Evolutionary conservation across 2,329 filamentous ascomycete species (phyloP), one percentile per base, ranked within the genome.

Genomic region (Hypoxylon sp.): DNA sequence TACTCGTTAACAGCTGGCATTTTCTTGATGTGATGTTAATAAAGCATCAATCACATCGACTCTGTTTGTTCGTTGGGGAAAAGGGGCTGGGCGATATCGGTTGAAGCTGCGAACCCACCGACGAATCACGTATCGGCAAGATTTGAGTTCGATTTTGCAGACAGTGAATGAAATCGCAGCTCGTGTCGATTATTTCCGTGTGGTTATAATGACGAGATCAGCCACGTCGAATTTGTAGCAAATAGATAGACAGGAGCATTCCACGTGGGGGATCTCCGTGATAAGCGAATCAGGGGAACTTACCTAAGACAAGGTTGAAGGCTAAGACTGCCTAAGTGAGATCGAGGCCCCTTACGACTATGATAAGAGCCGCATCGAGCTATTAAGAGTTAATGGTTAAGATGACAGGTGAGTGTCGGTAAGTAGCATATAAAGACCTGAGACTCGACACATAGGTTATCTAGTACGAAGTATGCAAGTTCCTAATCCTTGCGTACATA

Each of bases 191-290:
- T 26, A 26, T 26, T 53, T 58, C 56, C 8, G 50, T 61, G 47
- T 60, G 50, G 54, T 44, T 61, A 41, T 56, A 41, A 64, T 62
- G 61, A 64, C 61, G 61, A 56, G 55, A 46, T 51, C 44, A 51
- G 37, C 54, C 62, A 61, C 56, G 56, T 67, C 50, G 46, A 6
- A 30, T 61, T 56, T 54, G 59, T 59, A 69, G 68, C 68, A 71
- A 71, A 71, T 70, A 70, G 68, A 68, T 64, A 58, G 50, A 57
- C 68, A 55, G 50, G 52, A 61, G 50, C 5, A 53, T 65, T 62
- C 69, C 70, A 70, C 70, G 70, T 71, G 69, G 67, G 69, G 65
- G 69, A 64, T 56, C 30, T 5, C 56, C 47, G 50, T 62, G 46
- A 37, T 30, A 60, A 59, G 52, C 39, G 46, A 55, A 44, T 37